These are phyloP conservation scores for Pycnococcus provasolii DNA, from an alignment of 139 green algal genomes.

Conservation along the genomic window DNA sequence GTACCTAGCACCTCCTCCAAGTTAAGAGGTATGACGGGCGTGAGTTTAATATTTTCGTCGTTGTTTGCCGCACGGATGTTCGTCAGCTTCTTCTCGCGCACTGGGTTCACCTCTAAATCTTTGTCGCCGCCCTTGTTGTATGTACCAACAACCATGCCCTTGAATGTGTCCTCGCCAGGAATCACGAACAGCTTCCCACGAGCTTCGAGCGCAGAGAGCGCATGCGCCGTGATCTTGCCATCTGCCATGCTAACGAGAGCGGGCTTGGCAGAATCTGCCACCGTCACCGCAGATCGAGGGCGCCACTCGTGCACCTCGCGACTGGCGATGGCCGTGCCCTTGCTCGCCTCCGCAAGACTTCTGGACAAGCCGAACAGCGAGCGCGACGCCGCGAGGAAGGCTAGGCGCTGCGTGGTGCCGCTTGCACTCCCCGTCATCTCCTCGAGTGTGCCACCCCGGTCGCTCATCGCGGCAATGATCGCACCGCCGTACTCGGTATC, in stretches of 20 bases:
- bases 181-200: slow-evolving; percentile 68
- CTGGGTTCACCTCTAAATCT: slow-evolving; percentile 68
- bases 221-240: slow-evolving; percentile 50
- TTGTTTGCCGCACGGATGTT: slow-evolving; percentile 59
- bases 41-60: slow-evolving; percentile 62
- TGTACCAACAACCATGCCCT: slow-evolving; percentile 73
- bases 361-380: no score
- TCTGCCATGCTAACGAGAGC: slow-evolving; percentile 31
- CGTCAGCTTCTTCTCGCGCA: slow-evolving; percentile 69
- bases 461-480: slow-evolving; percentile 50
- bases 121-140: slow-evolving; percentile 40
- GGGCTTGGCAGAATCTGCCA: neutral
- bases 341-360: slow-evolving; percentile 27
- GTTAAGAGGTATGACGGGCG: slow-evolving; percentile 46
- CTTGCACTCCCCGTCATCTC: slow-evolving; percentile 46
- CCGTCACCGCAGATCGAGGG: neutral
- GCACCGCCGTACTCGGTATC: slow-evolving; percentile 44
- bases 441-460: slow-evolving; percentile 42
- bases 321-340: no score
- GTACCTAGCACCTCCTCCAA: slow-evolving; percentile 82
- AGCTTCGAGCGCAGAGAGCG: slow-evolving; percentile 53
- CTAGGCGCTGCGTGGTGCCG: slow-evolving; percentile 30
- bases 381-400: slow-evolving; percentile 45
- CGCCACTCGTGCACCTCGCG: neutral
- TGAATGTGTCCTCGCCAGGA: slow-evolving; percentile 25